Conservation (phyloP, 23 red algal genomes). For the Agarophyton chilense region DNA sequence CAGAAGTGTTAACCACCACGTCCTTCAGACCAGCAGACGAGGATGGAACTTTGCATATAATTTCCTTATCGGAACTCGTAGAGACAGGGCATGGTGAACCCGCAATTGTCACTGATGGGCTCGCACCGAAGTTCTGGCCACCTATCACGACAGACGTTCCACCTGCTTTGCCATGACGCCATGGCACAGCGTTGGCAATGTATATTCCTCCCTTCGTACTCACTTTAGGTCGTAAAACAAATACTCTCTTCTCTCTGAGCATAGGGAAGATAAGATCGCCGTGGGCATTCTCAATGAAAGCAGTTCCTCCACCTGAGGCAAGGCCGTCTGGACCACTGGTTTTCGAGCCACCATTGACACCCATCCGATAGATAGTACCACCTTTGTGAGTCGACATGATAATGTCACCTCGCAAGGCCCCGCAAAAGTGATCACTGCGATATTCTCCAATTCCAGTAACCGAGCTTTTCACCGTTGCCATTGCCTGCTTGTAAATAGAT, state of each 20-base stretch:
- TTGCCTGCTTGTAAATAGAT: conserved; percentile 21
- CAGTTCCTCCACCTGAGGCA: conserved; percentile 2
- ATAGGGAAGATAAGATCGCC: conserved; percentile 51
- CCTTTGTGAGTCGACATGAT: conserved; percentile 41
- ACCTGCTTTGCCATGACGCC: conserved; percentile 27
- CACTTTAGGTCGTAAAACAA: conserved; percentile 15
- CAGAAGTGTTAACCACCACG: conserved; percentile 21
- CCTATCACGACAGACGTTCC: conserved; percentile 12
- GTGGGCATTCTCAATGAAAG: conserved; percentile 38
- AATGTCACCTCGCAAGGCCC: conserved; percentile 13
- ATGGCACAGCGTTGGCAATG: conserved; percentile 4
- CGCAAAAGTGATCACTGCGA: conserved; percentile 15
- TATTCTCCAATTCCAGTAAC: conserved; percentile 62
- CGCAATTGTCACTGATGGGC: conserved; percentile 8
- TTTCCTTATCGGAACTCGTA: conserved; percentile 17
- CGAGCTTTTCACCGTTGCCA: conserved; percentile 38
- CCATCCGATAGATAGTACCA: conserved; percentile 16
- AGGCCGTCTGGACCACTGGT: conserved; percentile 33
- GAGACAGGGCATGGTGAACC: conserved; percentile 10
- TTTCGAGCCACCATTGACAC: conserved; percentile 27
- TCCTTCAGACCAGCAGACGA: conserved; percentile 33
- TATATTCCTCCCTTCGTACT: conserved; percentile 2
- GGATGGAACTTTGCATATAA: conserved; percentile 51
- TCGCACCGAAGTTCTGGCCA: conserved; percentile 13
- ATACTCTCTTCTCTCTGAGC: conserved; percentile 20